Evolutionary conservation across 129 eudicot genomes (phyloP).

Genomic region (Escallonia herrerae): DNA sequence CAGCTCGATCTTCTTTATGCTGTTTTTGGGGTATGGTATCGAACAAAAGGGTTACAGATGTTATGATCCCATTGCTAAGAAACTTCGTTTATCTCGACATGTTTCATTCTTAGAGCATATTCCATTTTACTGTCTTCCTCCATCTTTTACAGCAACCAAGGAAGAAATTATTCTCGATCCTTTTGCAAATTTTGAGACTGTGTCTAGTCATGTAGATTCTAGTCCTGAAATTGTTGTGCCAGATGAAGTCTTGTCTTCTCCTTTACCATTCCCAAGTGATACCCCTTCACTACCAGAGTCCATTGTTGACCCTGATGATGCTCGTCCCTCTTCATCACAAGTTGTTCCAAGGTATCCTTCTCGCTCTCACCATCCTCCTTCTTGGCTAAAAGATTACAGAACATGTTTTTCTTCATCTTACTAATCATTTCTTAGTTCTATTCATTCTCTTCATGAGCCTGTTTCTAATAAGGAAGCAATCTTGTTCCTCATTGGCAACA

Average conservation of each 20-base stretch:
- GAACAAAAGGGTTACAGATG: not conserved
- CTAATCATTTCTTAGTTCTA: not conserved
- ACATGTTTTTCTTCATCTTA: too few relatives aligned
- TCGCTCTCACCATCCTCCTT: too few relatives aligned
- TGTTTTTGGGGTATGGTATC: not conserved
- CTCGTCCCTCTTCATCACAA: not conserved
- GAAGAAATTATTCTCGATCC: too few relatives aligned
- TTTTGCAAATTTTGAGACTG: not conserved
- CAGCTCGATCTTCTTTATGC: not conserved
- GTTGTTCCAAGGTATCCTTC: too few relatives aligned
- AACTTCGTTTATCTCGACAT: not conserved
- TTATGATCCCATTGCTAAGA: not conserved
- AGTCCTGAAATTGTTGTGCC: not conserved
- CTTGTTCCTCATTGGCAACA: not conserved
- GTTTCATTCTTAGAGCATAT: not conserved
- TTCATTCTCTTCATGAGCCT: not conserved
- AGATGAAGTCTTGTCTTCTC: not conserved
- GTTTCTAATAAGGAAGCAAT: not conserved
- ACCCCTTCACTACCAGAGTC: not conserved
- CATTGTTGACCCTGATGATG: not conserved
- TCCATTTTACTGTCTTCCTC: not conserved
- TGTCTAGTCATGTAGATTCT: not conserved
- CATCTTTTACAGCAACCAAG: not conserved
- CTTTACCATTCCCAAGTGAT: not conserved
- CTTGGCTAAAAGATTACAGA: too few relatives aligned